phyloP scores from a whole-genome alignment of 208 protist genomes.

The Acanthamoeba sp. region DNA sequence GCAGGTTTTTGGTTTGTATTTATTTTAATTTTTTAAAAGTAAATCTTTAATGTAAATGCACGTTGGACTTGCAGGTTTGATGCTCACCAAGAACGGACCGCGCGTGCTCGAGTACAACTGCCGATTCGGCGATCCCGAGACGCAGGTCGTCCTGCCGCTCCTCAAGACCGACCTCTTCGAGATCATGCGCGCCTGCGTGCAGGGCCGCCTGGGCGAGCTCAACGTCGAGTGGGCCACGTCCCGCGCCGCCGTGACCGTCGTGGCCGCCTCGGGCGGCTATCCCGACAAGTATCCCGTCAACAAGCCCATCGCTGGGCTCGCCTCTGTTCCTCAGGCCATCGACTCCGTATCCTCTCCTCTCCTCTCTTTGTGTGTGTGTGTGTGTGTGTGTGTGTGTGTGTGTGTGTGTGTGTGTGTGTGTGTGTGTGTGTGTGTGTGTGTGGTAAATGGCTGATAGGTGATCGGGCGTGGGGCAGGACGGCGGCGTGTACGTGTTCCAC shows the following conservation, averaged over 20 bases:
- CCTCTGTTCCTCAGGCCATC: not conserved
- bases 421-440: not conserved
- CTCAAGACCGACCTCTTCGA: slow-evolving; percentile 80
- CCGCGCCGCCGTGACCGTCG: slow-evolving; percentile 82
- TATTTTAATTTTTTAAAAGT: too few species aligned
- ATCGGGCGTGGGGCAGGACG: not conserved
- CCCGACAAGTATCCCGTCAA: slow-evolving; percentile 84
- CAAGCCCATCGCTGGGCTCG: slow-evolving; percentile 76
- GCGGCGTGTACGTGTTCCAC: slow-evolving; percentile 84
- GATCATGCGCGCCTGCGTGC: slow-evolving; percentile 69
- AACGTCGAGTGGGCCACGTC: slow-evolving; percentile 69
- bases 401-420: not conserved
- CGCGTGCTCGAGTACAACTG: slow-evolving; percentile 88
- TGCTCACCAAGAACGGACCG: slow-evolving; percentile 82
- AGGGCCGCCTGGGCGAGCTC: slow-evolving; percentile 81
- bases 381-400: not conserved
- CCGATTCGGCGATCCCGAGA: slow-evolving; percentile 90
- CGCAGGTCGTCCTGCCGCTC: slow-evolving; percentile 85
- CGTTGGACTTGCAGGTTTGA: slow-evolving; percentile 79
- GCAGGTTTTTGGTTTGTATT: too few species aligned
- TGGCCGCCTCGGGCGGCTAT: slow-evolving; percentile 86
- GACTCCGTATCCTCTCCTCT: not conserved
- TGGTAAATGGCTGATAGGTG: too few species aligned
- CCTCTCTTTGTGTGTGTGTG: not conserved
- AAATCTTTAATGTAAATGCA: too few species aligned